Evolutionary conservation across 495 filamentous ascomycete genomes (phyloP).

Genomic region (Usnea hakonensis): DNA sequence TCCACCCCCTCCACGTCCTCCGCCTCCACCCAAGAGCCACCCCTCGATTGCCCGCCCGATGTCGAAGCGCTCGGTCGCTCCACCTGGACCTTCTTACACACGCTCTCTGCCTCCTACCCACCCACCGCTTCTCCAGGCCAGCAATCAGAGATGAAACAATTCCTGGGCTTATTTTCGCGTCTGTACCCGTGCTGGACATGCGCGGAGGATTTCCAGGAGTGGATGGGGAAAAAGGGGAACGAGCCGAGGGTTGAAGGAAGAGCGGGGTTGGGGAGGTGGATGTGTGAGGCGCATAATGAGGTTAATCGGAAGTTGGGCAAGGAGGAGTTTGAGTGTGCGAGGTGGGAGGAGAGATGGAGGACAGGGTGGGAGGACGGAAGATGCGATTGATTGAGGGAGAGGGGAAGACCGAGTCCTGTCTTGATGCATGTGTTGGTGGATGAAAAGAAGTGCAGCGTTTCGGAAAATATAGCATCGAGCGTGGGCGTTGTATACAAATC

Average conservation of each 20-base stretch:
- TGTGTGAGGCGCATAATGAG: slow-evolving; percentile 96
- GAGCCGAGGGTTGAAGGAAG: slow-evolving; percentile 58
- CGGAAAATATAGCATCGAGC: slow-evolving; percentile 8
- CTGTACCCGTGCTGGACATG: slow-evolving; percentile 94
- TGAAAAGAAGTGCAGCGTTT: not conserved
- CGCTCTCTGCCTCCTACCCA: slow-evolving; percentile 83
- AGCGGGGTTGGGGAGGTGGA: slow-evolving; percentile 80
- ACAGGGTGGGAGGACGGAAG: slow-evolving; percentile 86
- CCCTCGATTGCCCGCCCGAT: slow-evolving; percentile 45
- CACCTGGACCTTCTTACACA: slow-evolving; percentile 90
- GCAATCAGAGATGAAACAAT: slow-evolving; percentile 67
- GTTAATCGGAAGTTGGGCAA: slow-evolving; percentile 94
- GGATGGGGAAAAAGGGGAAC: slow-evolving; percentile 65
- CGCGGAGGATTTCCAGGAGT: slow-evolving; percentile 80
- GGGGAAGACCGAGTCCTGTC: not conserved
- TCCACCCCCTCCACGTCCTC: slow-evolving; percentile 16
- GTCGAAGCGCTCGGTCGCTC: slow-evolving; percentile 75
- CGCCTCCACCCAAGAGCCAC: slow-evolving; percentile 27
- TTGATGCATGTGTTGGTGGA: not conserved
- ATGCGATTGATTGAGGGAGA: slow-evolving; percentile 30
- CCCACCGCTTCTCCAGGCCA: slow-evolving; percentile 51
- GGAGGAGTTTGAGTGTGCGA: slow-evolving; percentile 78
- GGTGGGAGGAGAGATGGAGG: slow-evolving; percentile 92
- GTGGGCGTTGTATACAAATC: slow-evolving; percentile 11
- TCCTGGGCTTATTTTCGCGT: slow-evolving; percentile 69